Percentiles rank a stretch among this genome's conserved stretches.
These are phyloP conservation scores for Meira nashicola DNA, from an alignment of 1,284 basidiomycete genomes.

Conservation along the genomic window DNA sequence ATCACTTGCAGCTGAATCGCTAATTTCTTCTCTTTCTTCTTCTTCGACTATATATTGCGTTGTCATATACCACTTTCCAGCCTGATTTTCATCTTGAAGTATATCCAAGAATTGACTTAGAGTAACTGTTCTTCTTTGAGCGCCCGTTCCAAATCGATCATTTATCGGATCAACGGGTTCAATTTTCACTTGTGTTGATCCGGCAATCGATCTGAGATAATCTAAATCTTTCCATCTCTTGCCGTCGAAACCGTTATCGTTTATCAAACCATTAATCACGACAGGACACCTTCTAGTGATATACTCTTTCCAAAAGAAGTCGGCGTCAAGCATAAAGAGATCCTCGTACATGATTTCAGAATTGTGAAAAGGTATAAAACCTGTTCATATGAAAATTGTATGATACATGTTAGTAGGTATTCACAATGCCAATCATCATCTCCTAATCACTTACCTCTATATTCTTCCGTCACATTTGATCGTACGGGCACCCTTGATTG, in stretches of 20 bases:
- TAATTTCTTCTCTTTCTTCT: constrained; percentile 7
- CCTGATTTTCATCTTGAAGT: constrained; percentile 24
- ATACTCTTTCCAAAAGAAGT: constrained; percentile 36
- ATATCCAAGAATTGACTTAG: constrained; percentile 37
- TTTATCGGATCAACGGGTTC: constrained; percentile 41
- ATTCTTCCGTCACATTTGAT: no score
- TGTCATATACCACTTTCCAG: constrained; percentile 46
- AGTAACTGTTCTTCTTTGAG: constrained; percentile 24
- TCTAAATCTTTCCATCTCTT: constrained; percentile 38
- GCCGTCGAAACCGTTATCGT: constrained; percentile 36
- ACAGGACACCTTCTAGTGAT: constrained; percentile 38
- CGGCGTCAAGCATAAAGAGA: neutral
- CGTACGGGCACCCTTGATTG: no score
- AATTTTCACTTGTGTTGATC: constrained; percentile 41
- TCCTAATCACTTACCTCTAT: no score
- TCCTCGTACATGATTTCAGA: neutral
- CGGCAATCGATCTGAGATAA: constrained; percentile 31
- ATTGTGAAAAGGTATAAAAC: neutral
- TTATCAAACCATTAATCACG: constrained; percentile 37
- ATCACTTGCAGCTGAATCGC: neutral
- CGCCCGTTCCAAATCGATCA: constrained; percentile 44
- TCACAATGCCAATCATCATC: no score
- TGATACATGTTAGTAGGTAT: no score
- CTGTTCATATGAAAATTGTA: neutral
- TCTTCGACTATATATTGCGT: constrained; percentile 44